Conservation (phyloP, 169 alveolate species). For the Eimeria necatrix region DNA sequence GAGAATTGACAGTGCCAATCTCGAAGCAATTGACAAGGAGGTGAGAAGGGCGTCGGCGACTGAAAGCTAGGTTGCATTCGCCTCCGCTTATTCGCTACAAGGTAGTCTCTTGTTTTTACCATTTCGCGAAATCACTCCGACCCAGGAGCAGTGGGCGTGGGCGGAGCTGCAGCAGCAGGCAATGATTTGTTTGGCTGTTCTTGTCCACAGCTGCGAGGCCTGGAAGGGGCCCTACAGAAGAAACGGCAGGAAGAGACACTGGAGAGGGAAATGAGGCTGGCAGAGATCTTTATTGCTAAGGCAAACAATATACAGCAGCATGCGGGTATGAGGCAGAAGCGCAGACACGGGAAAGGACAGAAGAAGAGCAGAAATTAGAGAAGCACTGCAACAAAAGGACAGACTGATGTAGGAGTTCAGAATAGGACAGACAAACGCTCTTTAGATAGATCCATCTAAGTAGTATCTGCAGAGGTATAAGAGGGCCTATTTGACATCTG, state of each 20-base stretch:
- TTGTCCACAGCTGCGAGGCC: slow-evolving; percentile 6
- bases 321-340: slow-evolving; percentile 42
- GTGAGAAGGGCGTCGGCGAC: neutral
- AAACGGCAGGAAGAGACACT: slow-evolving; percentile 56
- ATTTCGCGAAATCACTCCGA: too few species aligned
- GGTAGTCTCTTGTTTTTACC: neutral
- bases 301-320: slow-evolving; percentile 71
- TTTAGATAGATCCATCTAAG: too few species aligned
- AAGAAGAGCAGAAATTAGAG: neutral
- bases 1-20: slow-evolving; percentile 49
- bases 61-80: neutral
- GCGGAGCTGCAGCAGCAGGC: too few species aligned
- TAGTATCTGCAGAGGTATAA: too few species aligned
- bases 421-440: too few species aligned
- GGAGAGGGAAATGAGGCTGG: slow-evolving; percentile 77
- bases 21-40: slow-evolving; percentile 2
- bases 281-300: slow-evolving; percentile 67
- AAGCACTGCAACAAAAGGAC: neutral
- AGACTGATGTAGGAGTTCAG: neutral
- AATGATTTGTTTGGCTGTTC: neutral
- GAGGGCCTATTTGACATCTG: too few species aligned
- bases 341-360: neutral
- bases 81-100: neutral
- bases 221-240: neutral
- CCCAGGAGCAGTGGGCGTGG: too few species aligned